Evolutionary conservation across 1,284 basidiomycete species (phyloP), one percentile per base, ranked within the genome.

Genomic region (Caloboletus inedulis): DNA sequence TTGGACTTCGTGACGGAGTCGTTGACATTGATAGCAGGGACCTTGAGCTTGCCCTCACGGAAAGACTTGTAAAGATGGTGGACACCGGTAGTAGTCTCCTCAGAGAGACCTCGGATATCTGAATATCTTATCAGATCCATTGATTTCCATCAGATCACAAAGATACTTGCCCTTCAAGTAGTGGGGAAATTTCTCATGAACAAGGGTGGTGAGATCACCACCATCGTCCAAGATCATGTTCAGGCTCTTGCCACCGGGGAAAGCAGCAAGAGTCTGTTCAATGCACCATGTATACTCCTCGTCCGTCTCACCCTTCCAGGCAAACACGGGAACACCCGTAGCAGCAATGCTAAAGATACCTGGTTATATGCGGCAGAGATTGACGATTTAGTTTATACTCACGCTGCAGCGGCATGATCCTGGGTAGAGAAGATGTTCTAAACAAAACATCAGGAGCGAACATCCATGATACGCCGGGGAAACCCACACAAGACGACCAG

Each of bases 141-240:
- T 10, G 23, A 31, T 13, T 40, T 41, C 18, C 29, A 13, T 19
- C 29, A 13, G 34, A 27, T 53, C 8, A 35, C 27, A 25, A 51
- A 19, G 13, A 39, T 33, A 58, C 75, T 58, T 58, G 87, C 90
- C 87, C 50, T 77, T 64, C 56, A 98, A 80, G 76, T 85, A 89
- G 69, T 98, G 90, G 53, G 95, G 88, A 80, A 85, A 95, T 74
- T 98, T 98, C 61, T 98, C 87, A 76, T 99, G 96, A 56, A 99
- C 94, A 59, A 98, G 80, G 63, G 75, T 87, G 64, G 96, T 99
- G 57, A 99, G 82, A 72, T 99, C 97, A 73, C 97, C 97, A 68
- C 97, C 96, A 70, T 99, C 96, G 70, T 99, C 96, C 72, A 99
- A 87, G 74, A 99, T 99, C 94, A 99, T 91, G 87, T 99, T 99